These are phyloP conservation scores for Fusarium pseudograminearum DNA, from an alignment of 2,329 filamentous ascomycete genomes.

Conservation along the genomic window DNA sequence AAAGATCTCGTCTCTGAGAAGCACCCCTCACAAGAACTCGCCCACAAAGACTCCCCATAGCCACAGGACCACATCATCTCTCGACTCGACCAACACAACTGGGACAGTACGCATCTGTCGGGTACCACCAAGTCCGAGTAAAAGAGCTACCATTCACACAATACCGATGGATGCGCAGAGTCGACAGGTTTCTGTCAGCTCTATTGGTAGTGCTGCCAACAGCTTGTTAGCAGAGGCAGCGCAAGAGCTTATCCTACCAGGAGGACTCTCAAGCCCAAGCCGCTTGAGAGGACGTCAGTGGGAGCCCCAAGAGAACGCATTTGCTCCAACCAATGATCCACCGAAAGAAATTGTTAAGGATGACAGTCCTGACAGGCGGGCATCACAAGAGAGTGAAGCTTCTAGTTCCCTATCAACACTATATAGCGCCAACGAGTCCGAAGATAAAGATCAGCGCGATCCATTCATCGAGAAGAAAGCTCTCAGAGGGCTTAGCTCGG, in stretches of 20 bases:
- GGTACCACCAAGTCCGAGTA: conserved; percentile 47
- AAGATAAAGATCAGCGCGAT: conserved; percentile 52
- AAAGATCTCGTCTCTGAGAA: conserved; percentile 34
- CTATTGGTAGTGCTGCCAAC: conserved; percentile 54
- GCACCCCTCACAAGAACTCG: conserved; percentile 47
- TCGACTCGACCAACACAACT: conserved; percentile 41
- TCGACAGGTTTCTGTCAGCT: conserved; percentile 49
- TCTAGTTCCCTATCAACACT: conserved; percentile 69
- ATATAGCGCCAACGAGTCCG: conserved; percentile 65
- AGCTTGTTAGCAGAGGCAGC: conserved; percentile 56
- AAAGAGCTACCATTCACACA: conserved; percentile 41
- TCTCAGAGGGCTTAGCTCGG: not conserved
- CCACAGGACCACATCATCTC: conserved; percentile 38
- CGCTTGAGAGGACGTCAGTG: conserved; percentile 50
- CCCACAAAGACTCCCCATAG: conserved; percentile 50
- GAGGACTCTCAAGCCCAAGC: conserved; percentile 60
- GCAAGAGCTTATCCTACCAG: conserved; percentile 52
- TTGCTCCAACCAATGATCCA: conserved; percentile 1
- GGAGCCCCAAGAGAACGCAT: conserved; percentile 32
- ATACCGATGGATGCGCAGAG: conserved; percentile 39
- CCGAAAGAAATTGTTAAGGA: conserved; percentile 25
- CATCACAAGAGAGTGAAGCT: conserved; percentile 57
- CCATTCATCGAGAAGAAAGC: conserved; percentile 50
- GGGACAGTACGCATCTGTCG: conserved; percentile 40
- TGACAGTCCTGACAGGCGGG: conserved; percentile 41